Conservation (phyloP, 495 filamentous ascomycete species). For the Trichoderma orchidacearum region DNA sequence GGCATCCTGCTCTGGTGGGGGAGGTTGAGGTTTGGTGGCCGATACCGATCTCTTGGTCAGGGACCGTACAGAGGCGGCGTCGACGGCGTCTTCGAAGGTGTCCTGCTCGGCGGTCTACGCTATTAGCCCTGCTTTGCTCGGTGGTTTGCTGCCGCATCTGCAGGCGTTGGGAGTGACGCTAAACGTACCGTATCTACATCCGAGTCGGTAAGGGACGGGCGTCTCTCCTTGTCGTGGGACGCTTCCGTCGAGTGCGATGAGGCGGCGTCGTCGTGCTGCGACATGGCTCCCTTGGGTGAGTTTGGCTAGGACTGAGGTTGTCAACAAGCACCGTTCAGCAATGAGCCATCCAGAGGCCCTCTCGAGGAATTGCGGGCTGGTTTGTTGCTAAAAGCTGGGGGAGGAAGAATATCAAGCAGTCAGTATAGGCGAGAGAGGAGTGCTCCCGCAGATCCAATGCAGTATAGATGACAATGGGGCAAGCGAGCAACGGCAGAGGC, state of each 20-base stretch:
- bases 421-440: not conserved
- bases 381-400: not conserved
- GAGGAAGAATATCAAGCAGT: not conserved
- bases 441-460: not conserved
- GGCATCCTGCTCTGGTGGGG: conserved; percentile 10
- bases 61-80: conserved; percentile 35
- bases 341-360: not conserved
- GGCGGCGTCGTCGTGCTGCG: not conserved
- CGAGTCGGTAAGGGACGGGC: not conserved
- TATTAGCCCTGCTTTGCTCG: not conserved
- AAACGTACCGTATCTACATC: not conserved
- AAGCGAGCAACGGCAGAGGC: not conserved
- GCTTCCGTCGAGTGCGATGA: not conserved
- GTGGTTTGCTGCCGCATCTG: not conserved
- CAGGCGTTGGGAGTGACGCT: not conserved
- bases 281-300: not conserved
- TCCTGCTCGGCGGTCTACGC: conserved; percentile 35
- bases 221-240: not conserved
- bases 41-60: conserved; percentile 37
- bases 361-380: not conserved
- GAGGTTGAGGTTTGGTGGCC: conserved; percentile 11
- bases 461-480: not conserved
- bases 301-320: not conserved
- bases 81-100: conserved; percentile 64
- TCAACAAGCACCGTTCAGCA: not conserved